Base-by-base conservation (phyloP, 768 basidiomycete species). In the Rhodosporidiobolus sp. region DNA sequence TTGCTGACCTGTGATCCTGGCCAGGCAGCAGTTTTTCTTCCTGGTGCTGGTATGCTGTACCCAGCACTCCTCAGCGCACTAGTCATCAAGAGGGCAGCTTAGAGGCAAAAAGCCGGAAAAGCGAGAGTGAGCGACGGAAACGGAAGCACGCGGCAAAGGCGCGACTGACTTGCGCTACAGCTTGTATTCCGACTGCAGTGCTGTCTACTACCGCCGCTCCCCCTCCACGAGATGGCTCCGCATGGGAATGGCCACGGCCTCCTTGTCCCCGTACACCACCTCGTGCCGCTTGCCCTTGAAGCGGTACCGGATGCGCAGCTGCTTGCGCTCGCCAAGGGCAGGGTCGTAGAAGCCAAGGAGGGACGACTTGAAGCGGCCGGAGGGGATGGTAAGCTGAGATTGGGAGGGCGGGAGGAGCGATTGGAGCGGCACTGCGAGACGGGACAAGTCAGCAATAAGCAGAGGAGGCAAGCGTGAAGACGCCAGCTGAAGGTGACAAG, bases 321-420 rank as follows among this genome's bases (percentile, higher is more conserved):
- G 83, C 83, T 94, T 94, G 59, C 85, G 81, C 65, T 85, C 84
- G n/a, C 87, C 87, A 22, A 90, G 88, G 26, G 88, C 88, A 67
- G 90, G 90, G 82, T 95, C 92, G 79, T 86, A 88, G 83, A 96
- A 93, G n/a, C 92, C 92, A 78, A 91, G 88, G 52, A 95, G 83
- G 35, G 87, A 86, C 69, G 87, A 83, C 85, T 94, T 95, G 58
- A 86, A 84, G 77, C 88, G 84, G 57, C 87, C 88, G 63, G 87
- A 87, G 53, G 92, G 87, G 72, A 94, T 88, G 78, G 87, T 86
- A 62, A 96, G 79, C 78, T 91, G 90, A 1, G 89, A 89, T 74
- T 88, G 86, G 77, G 86, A 85, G 16, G 71, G 43, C 0, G 66
- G 57, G 61, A 95, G 90, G 30, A 94, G 83, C 28, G 90, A 88